Base-by-base conservation (phyloP, 1,139 yeast species). In the Diutina ranongensis region DNA sequence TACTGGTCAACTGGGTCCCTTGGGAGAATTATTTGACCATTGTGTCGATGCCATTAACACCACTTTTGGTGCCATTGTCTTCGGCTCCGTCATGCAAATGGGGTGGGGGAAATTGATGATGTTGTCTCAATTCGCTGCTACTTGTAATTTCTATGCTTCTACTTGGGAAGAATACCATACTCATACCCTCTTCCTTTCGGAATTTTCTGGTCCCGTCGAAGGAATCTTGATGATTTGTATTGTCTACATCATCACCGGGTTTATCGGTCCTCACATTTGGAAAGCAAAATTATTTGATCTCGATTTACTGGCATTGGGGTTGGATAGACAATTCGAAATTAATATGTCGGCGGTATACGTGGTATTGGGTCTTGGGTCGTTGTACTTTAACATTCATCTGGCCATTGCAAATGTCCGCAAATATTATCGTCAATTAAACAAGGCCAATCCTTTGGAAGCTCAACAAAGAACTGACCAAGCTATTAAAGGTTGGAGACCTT, bases 121-220 rank as follows among this genome's bases (percentile, higher is more conserved):
- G 49, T 52, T 80, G 46, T 65, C 86, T 12, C 96, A 87, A 60
- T 84, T 87, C 62, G 83, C 83, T 8, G 69, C 89, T 7, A 72
- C 87, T 45, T 74, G 82, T 54, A 89, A 89, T 63, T 89, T 89
- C 59, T 89, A 88, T 59, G 64, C 86, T 48, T 82, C 94, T 44
- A 89, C 97, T 0, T 89, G 97, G 97, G 97, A 89, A 64, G 97
- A 88, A 59, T 89, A 77, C 60, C 94, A 88, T 57, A 89, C 97
- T 1, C 95, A 88, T 54, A 83, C 82, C 32, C 68, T 89, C 50
- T 89, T 73, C 60, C 68, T 89, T 47, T 80, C 94, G 40, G 78
- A 76, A 51, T 83, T 87, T 56, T 83, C 94, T 19, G 97, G 97
- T 1, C 97, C 97, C 0, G 97, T 89, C 2, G 97, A 89, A 63